A percentile compares a stretch with the other conserved stretches of the same genome.
phyloP scores from a whole-genome alignment of 257 asterid species.

The Solanum chaucha region DNA sequence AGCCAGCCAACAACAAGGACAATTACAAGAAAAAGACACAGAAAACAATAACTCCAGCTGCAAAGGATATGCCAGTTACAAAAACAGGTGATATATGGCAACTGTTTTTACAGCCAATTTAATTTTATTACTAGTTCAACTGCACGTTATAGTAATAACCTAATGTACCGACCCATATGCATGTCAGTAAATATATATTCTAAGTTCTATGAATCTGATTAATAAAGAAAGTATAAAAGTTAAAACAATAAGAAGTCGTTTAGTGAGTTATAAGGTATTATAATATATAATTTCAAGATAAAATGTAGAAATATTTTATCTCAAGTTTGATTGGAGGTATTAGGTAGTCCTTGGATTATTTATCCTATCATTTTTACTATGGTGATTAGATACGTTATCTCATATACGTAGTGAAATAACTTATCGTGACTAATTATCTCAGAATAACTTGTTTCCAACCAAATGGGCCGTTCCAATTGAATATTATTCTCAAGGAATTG shows the following conservation, averaged over 20 bases:
- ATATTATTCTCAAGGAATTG: background rate
- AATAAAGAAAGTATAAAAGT: background rate
- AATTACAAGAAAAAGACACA: background rate
- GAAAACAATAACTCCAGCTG: background rate
- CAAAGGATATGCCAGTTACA: background rate
- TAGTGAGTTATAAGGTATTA: background rate
- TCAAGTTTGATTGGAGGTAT: too few relatives aligned
- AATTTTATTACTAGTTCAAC: background rate
- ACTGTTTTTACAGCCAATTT: background rate
- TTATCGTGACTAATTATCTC: background rate
- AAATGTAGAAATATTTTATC: background rate
- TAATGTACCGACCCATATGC: background rate
- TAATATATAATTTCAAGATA: too few relatives aligned
- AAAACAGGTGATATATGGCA: background rate
- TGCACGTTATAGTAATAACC: background rate
- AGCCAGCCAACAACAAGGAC: background rate
- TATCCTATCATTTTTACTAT: too few relatives aligned
- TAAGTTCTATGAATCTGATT: background rate
- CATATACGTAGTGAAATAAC: background rate
- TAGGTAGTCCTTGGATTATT: background rate
- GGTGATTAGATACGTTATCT: too few relatives aligned
- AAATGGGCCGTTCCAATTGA: background rate
- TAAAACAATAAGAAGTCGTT: background rate
- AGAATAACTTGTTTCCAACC: background rate
- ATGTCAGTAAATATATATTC: background rate